These are phyloP conservation scores for Diaporthe aspalathi DNA, from an alignment of 2,329 filamentous ascomycete genomes.

Conservation along the genomic window DNA sequence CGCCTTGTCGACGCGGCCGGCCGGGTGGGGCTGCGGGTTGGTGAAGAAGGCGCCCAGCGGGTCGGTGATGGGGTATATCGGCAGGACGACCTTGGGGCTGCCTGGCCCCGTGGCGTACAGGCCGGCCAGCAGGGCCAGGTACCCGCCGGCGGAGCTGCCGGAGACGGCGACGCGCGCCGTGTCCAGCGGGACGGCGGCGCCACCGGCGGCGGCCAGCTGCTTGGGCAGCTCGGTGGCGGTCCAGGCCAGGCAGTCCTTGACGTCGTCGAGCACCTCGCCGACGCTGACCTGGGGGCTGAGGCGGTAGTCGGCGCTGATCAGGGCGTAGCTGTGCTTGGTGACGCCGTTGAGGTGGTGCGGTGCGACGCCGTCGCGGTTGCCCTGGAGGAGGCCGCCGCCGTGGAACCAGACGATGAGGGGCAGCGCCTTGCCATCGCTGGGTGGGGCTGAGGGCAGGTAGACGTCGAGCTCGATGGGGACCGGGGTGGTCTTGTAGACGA, in stretches of 20 bases:
- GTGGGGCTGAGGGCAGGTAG: slow-evolving; percentile 11
- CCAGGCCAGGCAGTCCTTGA: slow-evolving; percentile 10
- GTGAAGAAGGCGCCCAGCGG: slow-evolving; percentile 24
- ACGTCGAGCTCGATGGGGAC: slow-evolving; percentile 17
- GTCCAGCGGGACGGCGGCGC: neutral
- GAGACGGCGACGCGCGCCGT: slow-evolving; percentile 16
- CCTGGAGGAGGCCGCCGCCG: slow-evolving; percentile 22
- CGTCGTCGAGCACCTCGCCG: slow-evolving; percentile 5
- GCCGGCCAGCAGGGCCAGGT: slow-evolving; percentile 17
- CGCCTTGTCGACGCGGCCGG: neutral
- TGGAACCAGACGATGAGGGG: slow-evolving; percentile 17
- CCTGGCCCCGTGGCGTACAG: slow-evolving; percentile 12
- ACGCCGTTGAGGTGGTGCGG: slow-evolving; percentile 19
- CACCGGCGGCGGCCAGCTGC: neutral
- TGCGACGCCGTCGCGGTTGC: slow-evolving; percentile 7
- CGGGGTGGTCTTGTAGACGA: slow-evolving; percentile 8
- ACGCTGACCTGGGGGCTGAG: slow-evolving; percentile 17
- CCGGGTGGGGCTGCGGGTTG: slow-evolving; percentile 14
- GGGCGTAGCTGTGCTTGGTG: slow-evolving; percentile 19
- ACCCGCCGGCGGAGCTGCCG: neutral
- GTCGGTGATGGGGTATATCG: slow-evolving; percentile 26
- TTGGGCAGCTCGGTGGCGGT: slow-evolving; percentile 2
- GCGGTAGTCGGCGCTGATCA: slow-evolving; percentile 19
- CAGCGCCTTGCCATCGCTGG: neutral
- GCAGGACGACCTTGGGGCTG: slow-evolving; percentile 6